Evolutionary conservation across 192 early-diverging fungal species (phyloP), one percentile per base, ranked within the genome.

Genomic region (Backusella australiensis): DNA sequence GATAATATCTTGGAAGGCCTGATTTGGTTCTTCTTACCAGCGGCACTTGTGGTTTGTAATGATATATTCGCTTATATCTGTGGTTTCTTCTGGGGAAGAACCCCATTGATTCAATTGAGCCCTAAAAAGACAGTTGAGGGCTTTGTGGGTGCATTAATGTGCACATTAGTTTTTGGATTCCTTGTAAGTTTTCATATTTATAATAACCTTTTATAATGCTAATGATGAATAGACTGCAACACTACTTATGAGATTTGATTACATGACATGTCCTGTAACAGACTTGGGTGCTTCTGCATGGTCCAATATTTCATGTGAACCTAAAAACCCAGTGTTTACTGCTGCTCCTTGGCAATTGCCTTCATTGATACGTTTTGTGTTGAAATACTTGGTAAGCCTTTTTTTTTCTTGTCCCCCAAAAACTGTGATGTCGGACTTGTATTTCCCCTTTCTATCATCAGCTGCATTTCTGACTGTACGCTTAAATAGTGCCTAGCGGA

Each of bases 91-190:
- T 97, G 89, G 82, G 97, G 97, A 15, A 89, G 89, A 52, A 96
- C 95, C 12, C 94, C 92, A 36, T 86, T 99, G 41, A 97, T 98
- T 77, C 90, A 92, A 78, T 84, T 99, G n/a, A 94, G 93, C 80
- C 97, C 97, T 46, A 99, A 99, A 83, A 99, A 99, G 87, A 99
- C 97, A 15, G 95, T 95, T 82, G 97, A 99, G 81, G 97, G 97
- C 4, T 99, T 97, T 72, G 88, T 97, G 71, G 97, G 97, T 73
- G 97, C 90, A 29, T 90, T 94, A 59, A 74, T 95, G 68, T 89
- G 89, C 41, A 99, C 97, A 0, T 81, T 98, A 77, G 81, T 94
- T n/a, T 95, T 97, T 86, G 96, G 92, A 3, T 93, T 96, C 67
- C 79, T 95, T 72, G 89, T 90, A 80, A 75, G 87, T 76, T n/a